These are phyloP conservation scores for Piper betle DNA, from an alignment of 164 flowering plant genomes.

Conservation along the genomic window DNA sequence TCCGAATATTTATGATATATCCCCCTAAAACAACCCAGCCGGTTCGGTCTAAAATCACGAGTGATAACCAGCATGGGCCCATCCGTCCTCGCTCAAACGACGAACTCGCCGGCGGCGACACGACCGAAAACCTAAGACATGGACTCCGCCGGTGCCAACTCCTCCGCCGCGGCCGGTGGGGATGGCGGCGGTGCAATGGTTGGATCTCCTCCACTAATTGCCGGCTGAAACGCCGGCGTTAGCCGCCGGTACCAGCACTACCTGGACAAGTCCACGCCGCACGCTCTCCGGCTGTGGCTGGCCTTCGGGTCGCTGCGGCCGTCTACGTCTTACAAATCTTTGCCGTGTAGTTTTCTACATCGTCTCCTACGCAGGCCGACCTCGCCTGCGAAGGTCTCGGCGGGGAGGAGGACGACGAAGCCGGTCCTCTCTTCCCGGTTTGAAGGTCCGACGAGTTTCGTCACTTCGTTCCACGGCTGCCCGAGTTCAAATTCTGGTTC, in stretches of 20 bases:
- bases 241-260: constrained; percentile 32
- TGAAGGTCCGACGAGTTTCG: constrained; percentile 37
- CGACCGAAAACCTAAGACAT: too few relatives aligned
- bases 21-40: too few relatives aligned
- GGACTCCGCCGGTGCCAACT: too few relatives aligned
- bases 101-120: too few relatives aligned
- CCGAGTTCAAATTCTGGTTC: constrained; percentile 51
- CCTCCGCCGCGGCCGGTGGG: too few relatives aligned
- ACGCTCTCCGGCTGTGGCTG: constrained; percentile 37
- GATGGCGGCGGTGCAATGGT: constrained; percentile 13
- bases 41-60: too few relatives aligned
- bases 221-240: constrained; percentile 12
- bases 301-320: constrained; percentile 16
- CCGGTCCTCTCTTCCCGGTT: constrained; percentile 31
- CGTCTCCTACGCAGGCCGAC: constrained; percentile 39
- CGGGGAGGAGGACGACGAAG: constrained; percentile 13
- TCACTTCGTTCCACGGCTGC: constrained; percentile 47
- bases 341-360: constrained; percentile 34
- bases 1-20: too few relatives aligned
- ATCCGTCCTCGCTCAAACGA: too few relatives aligned
- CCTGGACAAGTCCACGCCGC: constrained; percentile 36
- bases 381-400: constrained; percentile 26
- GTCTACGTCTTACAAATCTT: constrained; percentile 30
- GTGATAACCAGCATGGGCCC: too few relatives aligned
- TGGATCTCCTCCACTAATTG: constrained; percentile 18